Evolutionary conservation across 2,329 filamentous ascomycete genomes (phyloP), one percentile per base, ranked within the genome.

Genomic region (Talaromyces sp.): DNA sequence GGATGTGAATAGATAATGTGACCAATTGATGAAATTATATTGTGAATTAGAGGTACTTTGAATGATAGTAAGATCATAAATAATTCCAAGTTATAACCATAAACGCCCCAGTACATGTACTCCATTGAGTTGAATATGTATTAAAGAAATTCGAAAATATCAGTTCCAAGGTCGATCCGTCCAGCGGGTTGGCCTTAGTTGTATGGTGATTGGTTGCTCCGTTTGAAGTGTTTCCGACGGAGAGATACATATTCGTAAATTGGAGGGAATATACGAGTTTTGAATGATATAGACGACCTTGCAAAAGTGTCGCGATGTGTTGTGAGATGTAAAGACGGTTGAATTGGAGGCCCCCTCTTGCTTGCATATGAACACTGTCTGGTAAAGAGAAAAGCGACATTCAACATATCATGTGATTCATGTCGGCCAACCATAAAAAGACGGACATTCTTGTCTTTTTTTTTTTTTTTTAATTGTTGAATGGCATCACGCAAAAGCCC

Each of bases 1-100:
- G 53, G 59, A 56, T 56, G 30, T 56, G 54, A 56, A 56, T 56
- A 56, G 54, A 56, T 56, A 56, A 56, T 56, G 28, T 53, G 49
- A 53, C 28, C 49, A 56, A 39, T 56, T 56, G 54, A 36, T 25
- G 54, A 36, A 25, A 25, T 39, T n/a, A 39, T 39, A 39, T 39
- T 39, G 36, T 39, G 36, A 39, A 39, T 39, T 39, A 39, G 36
- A 39, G 33, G 36, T 39, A 36, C 17, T 39, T 39, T 15, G 36
- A 39, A 39, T 39, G 36, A 39, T n/a, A 17, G 36, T n/a, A n/a
- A 39, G 32, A 39, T 39, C 36, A 39, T 39, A n/a, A 39, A 5
- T n/a, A 39, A 17, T 39, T 3, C 5, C 4, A n/a, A 47, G 19
- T 19, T 10, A 47, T 25, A 9, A 44, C n/a, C 9, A 47, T 22